Percentiles rank a stretch among this genome's conserved stretches.
phyloP scores from a whole-genome alignment of 1,284 basidiomycete genomes.

The Cutaneotrichosporon curvatum region DNA sequence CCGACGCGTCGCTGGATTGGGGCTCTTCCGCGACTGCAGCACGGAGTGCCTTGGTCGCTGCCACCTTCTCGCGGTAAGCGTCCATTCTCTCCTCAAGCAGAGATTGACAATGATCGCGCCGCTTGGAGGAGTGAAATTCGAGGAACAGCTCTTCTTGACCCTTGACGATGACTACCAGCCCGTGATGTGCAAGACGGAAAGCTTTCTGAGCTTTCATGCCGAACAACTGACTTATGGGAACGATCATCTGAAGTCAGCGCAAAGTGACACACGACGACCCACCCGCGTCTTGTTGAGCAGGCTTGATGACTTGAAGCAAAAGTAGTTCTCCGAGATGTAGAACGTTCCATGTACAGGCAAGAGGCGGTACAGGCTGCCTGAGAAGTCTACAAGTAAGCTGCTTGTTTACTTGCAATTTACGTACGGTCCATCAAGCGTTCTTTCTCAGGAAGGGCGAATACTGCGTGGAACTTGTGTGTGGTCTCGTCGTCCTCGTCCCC shows the following conservation, averaged over 20 bases:
- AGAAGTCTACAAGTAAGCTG: constrained; percentile 57
- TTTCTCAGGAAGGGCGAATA: constrained; percentile 78
- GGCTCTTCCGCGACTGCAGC: neutral
- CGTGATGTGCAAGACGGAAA: constrained; percentile 79
- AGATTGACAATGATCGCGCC: constrained; percentile 65
- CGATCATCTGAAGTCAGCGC: constrained; percentile 64
- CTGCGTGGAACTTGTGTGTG: constrained; percentile 56
- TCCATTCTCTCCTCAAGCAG: constrained; percentile 77
- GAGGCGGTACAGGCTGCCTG: constrained; percentile 76
- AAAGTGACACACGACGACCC: constrained; percentile 21
- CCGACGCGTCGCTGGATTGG: neutral
- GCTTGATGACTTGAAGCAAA: constrained; percentile 81
- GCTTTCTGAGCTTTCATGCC: constrained; percentile 77
- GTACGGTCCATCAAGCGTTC: constrained; percentile 77
- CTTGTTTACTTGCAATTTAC: constrained; percentile 35
- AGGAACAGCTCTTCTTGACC: constrained; percentile 97
- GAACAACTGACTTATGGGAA: constrained; percentile 82
- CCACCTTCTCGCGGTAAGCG: constrained; percentile 43
- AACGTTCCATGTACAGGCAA: constrained; percentile 78
- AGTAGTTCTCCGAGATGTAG: constrained; percentile 77
- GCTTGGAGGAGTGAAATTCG: constrained; percentile 74
- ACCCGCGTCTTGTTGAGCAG: constrained; percentile 72
- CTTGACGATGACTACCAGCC: constrained; percentile 80
- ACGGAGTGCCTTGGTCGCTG: constrained; percentile 4
- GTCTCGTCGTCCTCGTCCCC: constrained; percentile 24